Conservation (phyloP, 345 rosid species). For the Balakata baccata region DNA sequence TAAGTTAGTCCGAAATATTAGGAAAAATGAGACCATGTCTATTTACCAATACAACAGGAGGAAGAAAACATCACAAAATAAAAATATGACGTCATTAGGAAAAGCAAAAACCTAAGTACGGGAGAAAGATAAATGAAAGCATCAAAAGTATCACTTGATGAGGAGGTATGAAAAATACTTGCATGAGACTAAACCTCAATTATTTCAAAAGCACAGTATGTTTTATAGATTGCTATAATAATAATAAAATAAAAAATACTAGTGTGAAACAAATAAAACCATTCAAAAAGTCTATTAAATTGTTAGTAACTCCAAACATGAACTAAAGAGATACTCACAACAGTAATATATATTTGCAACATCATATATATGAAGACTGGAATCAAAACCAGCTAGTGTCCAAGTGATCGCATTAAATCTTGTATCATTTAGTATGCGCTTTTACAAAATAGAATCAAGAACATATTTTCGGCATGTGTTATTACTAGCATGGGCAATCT, state of each 20-base stretch:
- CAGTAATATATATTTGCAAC: not conserved
- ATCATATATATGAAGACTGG: not conserved
- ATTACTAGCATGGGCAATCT: not conserved
- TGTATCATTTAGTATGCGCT: not conserved
- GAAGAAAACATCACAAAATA: no score
- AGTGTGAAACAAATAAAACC: not conserved
- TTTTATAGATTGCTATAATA: conserved; percentile 11
- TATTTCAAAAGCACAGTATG: not conserved
- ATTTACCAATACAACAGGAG: no score
- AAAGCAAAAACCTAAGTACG: not conserved
- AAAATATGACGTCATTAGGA: not conserved
- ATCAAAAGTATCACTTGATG: not conserved
- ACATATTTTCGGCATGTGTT: not conserved
- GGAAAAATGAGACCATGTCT: no score
- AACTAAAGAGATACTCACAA: not conserved
- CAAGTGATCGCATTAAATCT: not conserved
- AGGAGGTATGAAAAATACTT: not conserved
- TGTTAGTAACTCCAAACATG: not conserved
- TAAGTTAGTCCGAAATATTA: no score
- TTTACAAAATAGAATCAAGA: not conserved
- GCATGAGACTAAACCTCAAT: not conserved
- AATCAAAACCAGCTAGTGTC: not conserved
- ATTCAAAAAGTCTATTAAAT: not conserved
- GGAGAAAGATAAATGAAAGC: not conserved
- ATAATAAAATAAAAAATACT: no score